Evolutionary conservation across 1,139 yeast genomes (phyloP), one percentile per base, ranked within the genome.

Genomic region (Geotrichum reessii): DNA sequence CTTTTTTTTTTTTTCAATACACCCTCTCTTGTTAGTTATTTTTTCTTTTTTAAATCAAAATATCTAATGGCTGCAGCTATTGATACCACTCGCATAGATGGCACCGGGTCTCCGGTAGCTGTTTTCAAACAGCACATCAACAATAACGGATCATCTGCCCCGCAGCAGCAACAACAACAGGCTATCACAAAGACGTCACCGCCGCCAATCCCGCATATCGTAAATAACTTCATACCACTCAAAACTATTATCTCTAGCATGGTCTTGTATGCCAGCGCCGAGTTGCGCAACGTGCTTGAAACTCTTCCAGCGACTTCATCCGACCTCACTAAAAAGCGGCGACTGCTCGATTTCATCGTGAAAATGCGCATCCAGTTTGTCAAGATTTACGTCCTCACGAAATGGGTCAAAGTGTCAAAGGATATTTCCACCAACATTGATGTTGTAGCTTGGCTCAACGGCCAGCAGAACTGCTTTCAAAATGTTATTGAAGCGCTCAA

Each of bases 391-490:
- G 96, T 95, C 3, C 74, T 93, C 54, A 82, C 87, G 52, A 91
- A 91, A 72, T 93, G 98, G 98, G 83, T 96, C 1, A 78, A 81
- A 37, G 84, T 83, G 37, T 79, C 92, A 12, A 78, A 82, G 56
- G 90, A 87, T 58, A 84, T 92, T 58, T 82, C 86, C 46, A 80
- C 80, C 58, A 77, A 91, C 64, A 91, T 93, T 60, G 98, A 93
- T 72, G 78, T 92, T 27, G 82, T 93, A 62, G 87, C 88, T 61
- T 92, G 96, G 95, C 78, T 92, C 53, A 78, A 95, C 62, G 91
- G 89, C 61, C 95, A 91, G 65, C 84, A 86, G 63, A 83, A 83
- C 69, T 81, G 86, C 58, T 83, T 82, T 58, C 73, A 79, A 54
- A 90, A 88, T 61, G 83, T 86, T 58, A 78, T 78, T 53, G 82